phyloP scores from a whole-genome alignment of 208 protist species.

The Ichthyophonus hoferi region DNA sequence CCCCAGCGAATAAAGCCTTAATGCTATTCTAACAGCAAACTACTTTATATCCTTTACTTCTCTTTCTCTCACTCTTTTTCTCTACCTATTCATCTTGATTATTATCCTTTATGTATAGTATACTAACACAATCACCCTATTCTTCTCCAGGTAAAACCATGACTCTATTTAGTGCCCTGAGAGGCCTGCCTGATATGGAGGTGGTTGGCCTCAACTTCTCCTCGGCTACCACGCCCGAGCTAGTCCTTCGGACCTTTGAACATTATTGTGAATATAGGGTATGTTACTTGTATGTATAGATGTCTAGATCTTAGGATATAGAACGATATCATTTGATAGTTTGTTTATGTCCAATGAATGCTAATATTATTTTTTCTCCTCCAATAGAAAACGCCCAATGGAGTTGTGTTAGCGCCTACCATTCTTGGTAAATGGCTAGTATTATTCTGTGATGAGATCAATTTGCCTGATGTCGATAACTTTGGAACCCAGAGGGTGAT shows the following conservation, averaged over 20 bases:
- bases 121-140: background rate
- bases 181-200: constrained; percentile 74
- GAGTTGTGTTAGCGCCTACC: constrained; percentile 75
- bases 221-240: constrained; percentile 85
- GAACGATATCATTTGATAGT: too few relatives aligned
- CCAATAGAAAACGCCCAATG: background rate
- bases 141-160: constrained; percentile 88
- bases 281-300: background rate
- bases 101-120: constrained; percentile 42
- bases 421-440: constrained; percentile 84
- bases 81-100: background rate
- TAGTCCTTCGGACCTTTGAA: constrained; percentile 92
- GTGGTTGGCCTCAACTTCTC: constrained; percentile 96
- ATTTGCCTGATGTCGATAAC: constrained; percentile 87
- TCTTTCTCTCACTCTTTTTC: background rate
- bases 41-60: background rate
- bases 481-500: constrained; percentile 97
- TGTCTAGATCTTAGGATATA: background rate
- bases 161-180: constrained; percentile 85
- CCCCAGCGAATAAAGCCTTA: too few relatives aligned
- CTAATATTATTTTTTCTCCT: background rate
- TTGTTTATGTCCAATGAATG: too few relatives aligned
- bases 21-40: too few relatives aligned
- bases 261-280: constrained; percentile 84
- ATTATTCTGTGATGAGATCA: constrained; percentile 99